phyloP scores from a whole-genome alignment of 2,329 filamentous ascomycete species.

The Keithomyces neogunnii region DNA sequence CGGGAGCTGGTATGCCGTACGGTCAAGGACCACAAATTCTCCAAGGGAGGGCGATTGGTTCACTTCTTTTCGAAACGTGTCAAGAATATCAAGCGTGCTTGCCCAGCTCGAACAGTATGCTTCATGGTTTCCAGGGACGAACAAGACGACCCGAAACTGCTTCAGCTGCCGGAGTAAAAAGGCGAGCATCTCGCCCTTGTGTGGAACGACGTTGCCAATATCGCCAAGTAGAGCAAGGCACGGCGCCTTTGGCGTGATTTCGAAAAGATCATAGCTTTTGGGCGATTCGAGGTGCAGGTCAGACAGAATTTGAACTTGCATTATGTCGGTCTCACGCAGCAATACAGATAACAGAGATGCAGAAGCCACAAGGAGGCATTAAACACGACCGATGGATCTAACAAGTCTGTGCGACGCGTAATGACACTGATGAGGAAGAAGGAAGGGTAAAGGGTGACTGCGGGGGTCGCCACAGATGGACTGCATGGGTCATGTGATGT shows the following conservation, averaged over 20 bases:
- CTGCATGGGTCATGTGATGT: too few species aligned
- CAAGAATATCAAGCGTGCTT: slow-evolving; percentile 18
- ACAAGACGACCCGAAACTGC: slow-evolving; percentile 40
- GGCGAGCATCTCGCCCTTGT: slow-evolving; percentile 28
- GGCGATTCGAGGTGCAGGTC: slow-evolving; percentile 48
- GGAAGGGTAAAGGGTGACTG: too few species aligned
- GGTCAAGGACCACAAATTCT: slow-evolving; percentile 31
- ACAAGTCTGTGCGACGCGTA: too few species aligned
- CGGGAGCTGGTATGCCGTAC: slow-evolving; percentile 15
- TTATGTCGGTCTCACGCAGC: neutral
- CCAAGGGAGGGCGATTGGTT: slow-evolving; percentile 19
- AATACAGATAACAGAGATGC: too few species aligned
- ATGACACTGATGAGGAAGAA: too few species aligned
- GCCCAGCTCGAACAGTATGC: slow-evolving; percentile 35
- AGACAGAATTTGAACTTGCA: slow-evolving; percentile 31
- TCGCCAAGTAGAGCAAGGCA: slow-evolving; percentile 49
- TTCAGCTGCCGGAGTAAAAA: slow-evolving; percentile 41
- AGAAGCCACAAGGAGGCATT: too few species aligned
- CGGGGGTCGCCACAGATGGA: too few species aligned
- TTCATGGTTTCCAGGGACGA: slow-evolving; percentile 50
- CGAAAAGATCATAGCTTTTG: slow-evolving; percentile 39
- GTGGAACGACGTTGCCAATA: slow-evolving; percentile 35
- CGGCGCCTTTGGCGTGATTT: slow-evolving; percentile 36
- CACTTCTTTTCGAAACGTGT: slow-evolving; percentile 21
- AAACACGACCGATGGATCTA: too few species aligned